phyloP scores from a whole-genome alignment of 352 stramenopile species.

The Pythium coloratum region DNA sequence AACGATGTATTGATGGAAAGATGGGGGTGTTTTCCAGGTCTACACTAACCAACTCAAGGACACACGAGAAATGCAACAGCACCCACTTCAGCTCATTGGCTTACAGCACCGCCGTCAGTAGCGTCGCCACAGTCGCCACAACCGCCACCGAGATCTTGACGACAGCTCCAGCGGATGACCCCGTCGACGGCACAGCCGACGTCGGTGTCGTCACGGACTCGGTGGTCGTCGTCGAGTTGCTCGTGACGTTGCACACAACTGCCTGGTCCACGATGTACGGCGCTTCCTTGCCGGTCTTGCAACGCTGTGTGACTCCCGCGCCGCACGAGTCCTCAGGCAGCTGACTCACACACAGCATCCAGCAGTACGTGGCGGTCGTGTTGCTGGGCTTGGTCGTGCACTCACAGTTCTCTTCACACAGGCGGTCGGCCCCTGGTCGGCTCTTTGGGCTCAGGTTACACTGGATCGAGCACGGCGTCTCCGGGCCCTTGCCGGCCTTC shows the following conservation, averaged over 20 bases:
- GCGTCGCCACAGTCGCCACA: conserved; percentile 2
- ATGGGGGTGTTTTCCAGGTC: too few species aligned
- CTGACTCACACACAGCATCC: conserved; percentile 42
- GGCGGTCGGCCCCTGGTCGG: conserved; percentile 24
- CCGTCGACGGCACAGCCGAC: conserved; percentile 1
- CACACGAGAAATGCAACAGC: neutral
- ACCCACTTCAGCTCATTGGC: neutral
- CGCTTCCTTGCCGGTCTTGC: conserved; percentile 29
- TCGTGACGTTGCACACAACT: conserved; percentile 22
- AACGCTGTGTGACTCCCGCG: conserved; percentile 12
- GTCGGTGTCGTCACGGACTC: neutral
- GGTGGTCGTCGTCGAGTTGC: neutral
- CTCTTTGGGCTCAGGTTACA: conserved; percentile 36
- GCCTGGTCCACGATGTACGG: conserved; percentile 33
- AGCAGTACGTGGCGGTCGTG: conserved; percentile 33
- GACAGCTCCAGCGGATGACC: neutral
- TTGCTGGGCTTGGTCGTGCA: conserved; percentile 31
- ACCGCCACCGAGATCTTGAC: conserved; percentile 5
- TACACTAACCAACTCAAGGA: too few species aligned
- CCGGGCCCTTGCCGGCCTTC: conserved; percentile 23
- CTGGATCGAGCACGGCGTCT: conserved; percentile 35
- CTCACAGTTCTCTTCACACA: conserved; percentile 34
- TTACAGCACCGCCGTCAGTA: conserved; percentile 4
- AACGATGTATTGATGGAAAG: too few species aligned
- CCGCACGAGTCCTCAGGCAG: conserved; percentile 18